Percentiles rank a stretch among this genome's conserved stretches.
These are phyloP conservation scores for Salix exigua DNA, from an alignment of 345 rosid species.

Conservation along the genomic window DNA sequence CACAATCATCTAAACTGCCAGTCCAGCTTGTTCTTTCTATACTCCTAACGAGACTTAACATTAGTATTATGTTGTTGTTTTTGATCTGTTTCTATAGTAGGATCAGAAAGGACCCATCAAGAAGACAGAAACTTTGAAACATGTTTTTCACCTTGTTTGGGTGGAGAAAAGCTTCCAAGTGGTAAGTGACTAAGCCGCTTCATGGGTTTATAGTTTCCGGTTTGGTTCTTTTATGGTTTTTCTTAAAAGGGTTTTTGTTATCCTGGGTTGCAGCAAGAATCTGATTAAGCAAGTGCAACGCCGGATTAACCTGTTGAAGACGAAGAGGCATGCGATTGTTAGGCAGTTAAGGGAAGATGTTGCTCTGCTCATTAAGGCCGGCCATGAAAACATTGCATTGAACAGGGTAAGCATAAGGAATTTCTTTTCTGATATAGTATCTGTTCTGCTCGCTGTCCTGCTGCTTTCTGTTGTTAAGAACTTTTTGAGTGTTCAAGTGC, in stretches of 20 bases:
- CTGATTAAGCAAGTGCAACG: conserved; percentile 51
- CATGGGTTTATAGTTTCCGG: background rate
- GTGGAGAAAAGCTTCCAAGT: conserved; percentile 81
- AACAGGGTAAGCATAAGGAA: conserved; percentile 36
- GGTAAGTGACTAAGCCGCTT: conserved; percentile 25
- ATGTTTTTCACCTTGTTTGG: conserved; percentile 70
- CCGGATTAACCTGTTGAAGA: conserved; percentile 64
- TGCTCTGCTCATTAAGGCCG: conserved; percentile 58
- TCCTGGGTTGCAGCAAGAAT: conserved; percentile 48
- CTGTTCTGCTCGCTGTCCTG: background rate
- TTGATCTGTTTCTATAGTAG: background rate
- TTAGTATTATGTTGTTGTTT: background rate
- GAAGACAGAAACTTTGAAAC: conserved; percentile 5
- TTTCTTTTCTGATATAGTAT: background rate
- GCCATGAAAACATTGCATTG: conserved; percentile 45
- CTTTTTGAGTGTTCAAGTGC: no score
- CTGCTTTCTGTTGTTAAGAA: background rate
- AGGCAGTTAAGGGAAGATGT: conserved; percentile 61
- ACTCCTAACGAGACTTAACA: background rate
- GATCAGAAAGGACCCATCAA: background rate
- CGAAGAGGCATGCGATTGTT: conserved; percentile 55
- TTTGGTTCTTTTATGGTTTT: background rate
- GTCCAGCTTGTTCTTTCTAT: background rate
- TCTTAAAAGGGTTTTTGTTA: background rate
- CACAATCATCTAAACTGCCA: background rate